phyloP scores from a whole-genome alignment of 2,329 filamentous ascomycete genomes.

The Penicillium sp. region DNA sequence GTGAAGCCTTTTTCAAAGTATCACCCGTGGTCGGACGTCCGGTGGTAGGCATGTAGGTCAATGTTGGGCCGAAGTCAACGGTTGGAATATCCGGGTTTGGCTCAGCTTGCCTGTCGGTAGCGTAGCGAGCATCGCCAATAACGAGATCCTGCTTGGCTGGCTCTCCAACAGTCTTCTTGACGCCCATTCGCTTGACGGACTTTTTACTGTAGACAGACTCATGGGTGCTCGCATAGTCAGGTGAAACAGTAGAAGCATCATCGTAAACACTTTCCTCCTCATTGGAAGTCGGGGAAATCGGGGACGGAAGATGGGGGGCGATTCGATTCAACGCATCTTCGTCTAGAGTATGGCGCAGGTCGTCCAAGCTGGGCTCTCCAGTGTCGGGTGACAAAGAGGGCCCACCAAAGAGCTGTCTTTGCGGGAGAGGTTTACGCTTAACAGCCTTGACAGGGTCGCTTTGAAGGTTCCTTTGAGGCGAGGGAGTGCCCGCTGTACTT shows the following conservation, averaged over 20 bases:
- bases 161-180: constrained; percentile 74
- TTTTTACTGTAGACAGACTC: constrained; percentile 52
- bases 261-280: constrained; percentile 57
- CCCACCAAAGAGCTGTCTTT: constrained; percentile 29
- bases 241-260: constrained; percentile 63
- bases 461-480: constrained; percentile 18
- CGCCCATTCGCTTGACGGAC: constrained; percentile 63
- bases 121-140: constrained; percentile 51
- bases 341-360: constrained; percentile 46
- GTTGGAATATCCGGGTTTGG: constrained; percentile 63
- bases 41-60: constrained; percentile 63
- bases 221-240: constrained; percentile 75
- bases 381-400: constrained; percentile 23
- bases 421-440: constrained; percentile 56
- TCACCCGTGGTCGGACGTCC: constrained; percentile 59
- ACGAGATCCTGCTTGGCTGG: constrained; percentile 47
- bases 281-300: constrained; percentile 24
- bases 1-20: constrained; percentile 45
- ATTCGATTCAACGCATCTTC: constrained; percentile 55
- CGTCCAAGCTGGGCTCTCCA: constrained; percentile 43
- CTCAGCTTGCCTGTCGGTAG: constrained; percentile 34
- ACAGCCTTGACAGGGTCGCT: constrained; percentile 49
- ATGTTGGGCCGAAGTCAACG: constrained; percentile 84
- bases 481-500: constrained; percentile 12
- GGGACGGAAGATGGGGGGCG: constrained; percentile 34